Evolutionary conservation across 805 yeast species (phyloP), one percentile per base, ranked within the genome.

Genomic region (Starmera dryadoides): DNA sequence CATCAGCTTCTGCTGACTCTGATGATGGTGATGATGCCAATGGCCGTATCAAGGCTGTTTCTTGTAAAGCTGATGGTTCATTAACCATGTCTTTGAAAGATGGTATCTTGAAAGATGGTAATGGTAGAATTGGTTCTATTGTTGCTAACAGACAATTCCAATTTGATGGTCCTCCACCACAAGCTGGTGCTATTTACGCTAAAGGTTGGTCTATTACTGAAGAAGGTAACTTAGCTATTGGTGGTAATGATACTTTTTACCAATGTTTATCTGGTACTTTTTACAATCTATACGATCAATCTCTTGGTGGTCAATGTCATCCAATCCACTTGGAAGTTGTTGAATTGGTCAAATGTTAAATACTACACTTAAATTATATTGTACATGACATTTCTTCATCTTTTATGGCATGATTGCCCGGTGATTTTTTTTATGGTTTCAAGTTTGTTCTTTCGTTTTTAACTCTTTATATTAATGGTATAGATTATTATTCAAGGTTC

Each of bases 101-200:
- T 23, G 61, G 76, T 43, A 52, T 73, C 34, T 65, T 80, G 49
- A 68, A 59, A 11, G 86, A 80, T 51, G 52, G 68, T 17, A 48
- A 63, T 45, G 79, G 79, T 30, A 75, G 86, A 71, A 62, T 80
- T 49, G 86, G 86, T 46, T 73, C 85, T 35, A 78, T 80, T 61
- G 86, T 80, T 48, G 77, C 85, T 38, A 79, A 79, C 75, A 69
- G 80, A 66, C 87, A 80, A 66, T 79, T 80, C 72, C 87, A 80
- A 64, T 80, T 80, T 53, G 87, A 80, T 58, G 86, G 86, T 53
- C 84, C 86, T 40, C 80, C 82, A 62, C 85, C 86, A 49, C 87
- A 80, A 68, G 82, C 79, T 26, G 81, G 81, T 58, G 69, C 81
- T 38, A 68, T 75, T 52, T 73, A 71, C 52, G 80, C 82, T 47